phyloP scores from a whole-genome alignment of 768 basidiomycete species.

The Saitozyma podzolica region DNA sequence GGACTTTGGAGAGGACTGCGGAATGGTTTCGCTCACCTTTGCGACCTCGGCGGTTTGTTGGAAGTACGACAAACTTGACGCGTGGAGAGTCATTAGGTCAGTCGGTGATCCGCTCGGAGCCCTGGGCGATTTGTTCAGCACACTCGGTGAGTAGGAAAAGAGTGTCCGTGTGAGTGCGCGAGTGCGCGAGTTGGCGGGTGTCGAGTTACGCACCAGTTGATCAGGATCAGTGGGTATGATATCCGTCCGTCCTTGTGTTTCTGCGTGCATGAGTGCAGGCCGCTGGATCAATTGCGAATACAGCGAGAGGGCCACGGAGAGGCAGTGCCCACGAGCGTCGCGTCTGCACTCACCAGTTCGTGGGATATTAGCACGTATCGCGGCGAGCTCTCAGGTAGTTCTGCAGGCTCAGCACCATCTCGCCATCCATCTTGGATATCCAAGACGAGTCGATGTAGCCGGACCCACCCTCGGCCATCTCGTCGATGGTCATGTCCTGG shows the following conservation, averaged over 20 bases:
- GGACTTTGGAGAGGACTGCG: too few relatives aligned
- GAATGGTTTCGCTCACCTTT: slow-evolving; percentile 31
- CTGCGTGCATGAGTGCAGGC: slow-evolving; percentile 15
- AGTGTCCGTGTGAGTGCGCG: neutral
- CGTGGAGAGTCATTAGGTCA: slow-evolving; percentile 73
- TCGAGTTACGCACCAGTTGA: slow-evolving; percentile 65
- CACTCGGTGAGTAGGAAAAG: neutral
- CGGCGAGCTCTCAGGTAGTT: slow-evolving; percentile 82
- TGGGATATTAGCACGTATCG: slow-evolving; percentile 83
- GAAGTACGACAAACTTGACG: slow-evolving; percentile 74
- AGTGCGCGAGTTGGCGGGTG: neutral
- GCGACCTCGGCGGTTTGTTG: slow-evolving; percentile 63
- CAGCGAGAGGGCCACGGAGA: too few relatives aligned
- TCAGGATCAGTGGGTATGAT: slow-evolving; percentile 77
- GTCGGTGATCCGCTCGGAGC: slow-evolving; percentile 74
- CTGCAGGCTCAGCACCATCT: slow-evolving; percentile 55
- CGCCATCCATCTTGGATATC: neutral
- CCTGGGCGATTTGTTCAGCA: slow-evolving; percentile 48
- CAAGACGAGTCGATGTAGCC: neutral
- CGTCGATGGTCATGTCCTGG: slow-evolving; percentile 72
- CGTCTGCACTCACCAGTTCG: slow-evolving; percentile 65
- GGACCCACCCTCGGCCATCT: slow-evolving; percentile 76
- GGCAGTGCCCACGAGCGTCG: too few relatives aligned
- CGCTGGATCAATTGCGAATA: too few relatives aligned
- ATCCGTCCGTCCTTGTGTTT: slow-evolving; percentile 76